Percentiles rank a stretch among this genome's conserved stretches.
Conservation (phyloP, 2,329 filamentous ascomycete genomes). For the Cladophialophora psammophila region DNA sequence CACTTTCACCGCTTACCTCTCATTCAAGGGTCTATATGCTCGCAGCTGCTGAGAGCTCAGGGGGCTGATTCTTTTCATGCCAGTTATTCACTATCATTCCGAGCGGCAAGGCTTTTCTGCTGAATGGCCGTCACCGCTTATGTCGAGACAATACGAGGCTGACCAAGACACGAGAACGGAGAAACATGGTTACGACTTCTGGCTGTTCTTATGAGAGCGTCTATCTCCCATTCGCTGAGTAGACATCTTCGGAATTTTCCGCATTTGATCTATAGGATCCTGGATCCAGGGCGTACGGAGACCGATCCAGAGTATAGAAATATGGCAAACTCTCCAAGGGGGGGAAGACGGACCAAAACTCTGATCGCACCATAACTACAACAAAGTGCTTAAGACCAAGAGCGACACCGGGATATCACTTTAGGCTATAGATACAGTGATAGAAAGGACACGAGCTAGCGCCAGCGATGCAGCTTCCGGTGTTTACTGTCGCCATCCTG, state of each 20-base stretch:
- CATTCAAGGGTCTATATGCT: not conserved
- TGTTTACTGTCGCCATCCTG: not conserved
- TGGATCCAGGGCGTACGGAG: not conserved
- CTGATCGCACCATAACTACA: not conserved
- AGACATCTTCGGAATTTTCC: not conserved
- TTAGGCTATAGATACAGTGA: not conserved
- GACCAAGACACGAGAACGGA: not conserved
- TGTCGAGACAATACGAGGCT: not conserved
- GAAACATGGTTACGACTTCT: not conserved
- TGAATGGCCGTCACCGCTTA: not conserved
- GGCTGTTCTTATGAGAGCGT: not conserved
- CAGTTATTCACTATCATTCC: no score
- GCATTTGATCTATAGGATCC: not conserved
- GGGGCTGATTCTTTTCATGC: not conserved
- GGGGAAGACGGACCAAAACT: not conserved
- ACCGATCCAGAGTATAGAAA: not conserved
- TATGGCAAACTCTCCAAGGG: not conserved
- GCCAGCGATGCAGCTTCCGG: not conserved
- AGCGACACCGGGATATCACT: not conserved
- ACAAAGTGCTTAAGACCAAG: not conserved
- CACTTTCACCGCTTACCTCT: not conserved
- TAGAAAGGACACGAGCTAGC: not conserved
- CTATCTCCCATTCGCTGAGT: not conserved
- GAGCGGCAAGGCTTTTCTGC: not conserved
- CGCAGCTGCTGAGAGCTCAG: not conserved